Evolutionary conservation across 23 red algal species (phyloP).

Genomic region (Rhodosorus marinus): DNA sequence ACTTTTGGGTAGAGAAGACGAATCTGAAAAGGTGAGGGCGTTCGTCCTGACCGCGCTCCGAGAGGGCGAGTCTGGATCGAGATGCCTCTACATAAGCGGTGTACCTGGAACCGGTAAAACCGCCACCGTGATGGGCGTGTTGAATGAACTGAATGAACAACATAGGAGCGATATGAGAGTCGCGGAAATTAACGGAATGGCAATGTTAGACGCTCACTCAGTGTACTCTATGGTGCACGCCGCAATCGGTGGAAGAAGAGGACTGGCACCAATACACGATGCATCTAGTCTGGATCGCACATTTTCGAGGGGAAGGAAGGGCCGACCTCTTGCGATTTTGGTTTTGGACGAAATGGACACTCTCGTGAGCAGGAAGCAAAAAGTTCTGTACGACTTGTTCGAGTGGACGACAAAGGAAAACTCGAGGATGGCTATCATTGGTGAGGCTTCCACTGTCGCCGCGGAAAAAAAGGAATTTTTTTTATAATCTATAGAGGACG

Average conservation of each 20-base stretch:
- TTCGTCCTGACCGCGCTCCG: no score
- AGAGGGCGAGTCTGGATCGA: no score
- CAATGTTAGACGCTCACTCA: conserved; percentile 39
- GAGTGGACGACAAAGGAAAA: conserved; percentile 58
- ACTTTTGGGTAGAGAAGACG: no score
- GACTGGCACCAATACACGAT: neutral
- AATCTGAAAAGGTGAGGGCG: no score
- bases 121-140: conserved; percentile 51
- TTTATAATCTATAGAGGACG: no score
- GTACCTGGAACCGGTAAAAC: conserved; percentile 98
- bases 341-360: conserved; percentile 95
- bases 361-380: conserved; percentile 36
- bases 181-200: conserved; percentile 88
- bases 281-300: neutral
- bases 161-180: conserved; percentile 12
- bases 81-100: conserved; percentile 73
- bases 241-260: neutral
- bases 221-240: conserved; percentile 46
- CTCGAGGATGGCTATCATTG: conserved; percentile 55
- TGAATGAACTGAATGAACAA: conserved; percentile 17
- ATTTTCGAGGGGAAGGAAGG: neutral
- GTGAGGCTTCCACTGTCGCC: no score
- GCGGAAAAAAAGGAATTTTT: no score
- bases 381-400: conserved; percentile 76
- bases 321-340: conserved; percentile 17